Percentiles rank a stretch among this genome's conserved stretches.
phyloP scores from a whole-genome alignment of 768 basidiomycete genomes.

The Leucocoprinus leucothites region DNA sequence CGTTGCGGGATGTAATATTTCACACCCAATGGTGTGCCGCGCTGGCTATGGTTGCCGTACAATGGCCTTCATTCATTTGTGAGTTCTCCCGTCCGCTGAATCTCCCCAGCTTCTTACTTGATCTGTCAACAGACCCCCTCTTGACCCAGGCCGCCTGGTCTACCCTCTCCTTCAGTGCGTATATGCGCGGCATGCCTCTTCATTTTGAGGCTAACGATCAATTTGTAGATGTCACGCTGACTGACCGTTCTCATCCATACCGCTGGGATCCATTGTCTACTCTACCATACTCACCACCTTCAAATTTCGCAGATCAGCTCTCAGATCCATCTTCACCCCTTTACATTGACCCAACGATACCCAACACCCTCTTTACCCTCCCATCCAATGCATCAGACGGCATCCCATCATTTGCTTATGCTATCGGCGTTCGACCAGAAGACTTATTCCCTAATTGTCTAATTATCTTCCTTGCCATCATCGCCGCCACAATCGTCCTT shows the following conservation, averaged over 20 bases:
- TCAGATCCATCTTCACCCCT: constrained; percentile 68
- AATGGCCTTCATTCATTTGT: constrained; percentile 95
- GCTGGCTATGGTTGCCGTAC: constrained; percentile 89
- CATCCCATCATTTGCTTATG: constrained; percentile 79
- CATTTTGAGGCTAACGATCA: constrained; percentile 1
- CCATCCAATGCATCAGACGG: constrained; percentile 61
- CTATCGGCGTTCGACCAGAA: constrained; percentile 76
- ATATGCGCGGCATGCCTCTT: constrained; percentile 1
- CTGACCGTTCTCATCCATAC: constrained; percentile 39
- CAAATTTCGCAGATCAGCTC: constrained; percentile 73
- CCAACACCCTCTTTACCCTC: constrained; percentile 75
- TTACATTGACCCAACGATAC: constrained; percentile 63
- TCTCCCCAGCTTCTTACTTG: constrained; percentile 11
- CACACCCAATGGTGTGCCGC: constrained; percentile 92
- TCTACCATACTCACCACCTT: constrained; percentile 58
- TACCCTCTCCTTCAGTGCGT: constrained; percentile 67
- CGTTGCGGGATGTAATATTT: constrained; percentile 87
- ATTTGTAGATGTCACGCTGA: constrained; percentile 68
- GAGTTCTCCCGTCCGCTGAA: constrained; percentile 27
- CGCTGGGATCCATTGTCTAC: constrained; percentile 71
- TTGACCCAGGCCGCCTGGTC: constrained; percentile 89
- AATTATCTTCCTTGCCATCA: constrained; percentile 77
- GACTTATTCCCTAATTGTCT: constrained; percentile 83
- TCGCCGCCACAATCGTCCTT: constrained; percentile 66
- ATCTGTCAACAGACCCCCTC: constrained; percentile 68